Conservation (phyloP, 2,329 filamentous ascomycete species). For the Sporothrix pallida region DNA sequence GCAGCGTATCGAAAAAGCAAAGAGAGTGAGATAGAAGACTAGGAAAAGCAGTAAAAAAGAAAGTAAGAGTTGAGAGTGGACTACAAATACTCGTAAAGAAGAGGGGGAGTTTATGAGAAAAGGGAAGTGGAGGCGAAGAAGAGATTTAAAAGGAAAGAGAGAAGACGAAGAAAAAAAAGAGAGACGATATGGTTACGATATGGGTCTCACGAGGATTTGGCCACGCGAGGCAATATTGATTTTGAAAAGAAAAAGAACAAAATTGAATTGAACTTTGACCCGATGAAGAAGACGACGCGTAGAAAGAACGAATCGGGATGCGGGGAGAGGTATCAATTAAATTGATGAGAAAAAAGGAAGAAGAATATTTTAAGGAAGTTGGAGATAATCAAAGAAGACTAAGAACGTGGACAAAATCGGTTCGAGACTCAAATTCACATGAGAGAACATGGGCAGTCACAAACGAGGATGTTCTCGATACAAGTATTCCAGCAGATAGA, state of each 20-base stretch:
- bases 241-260: background rate
- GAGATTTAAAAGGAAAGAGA: background rate
- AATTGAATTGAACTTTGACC: no score
- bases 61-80: background rate
- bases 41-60: background rate
- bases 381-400: background rate
- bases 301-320: background rate
- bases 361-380: background rate
- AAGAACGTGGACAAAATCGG: background rate
- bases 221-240: conserved; percentile 8
- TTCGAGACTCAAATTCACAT: background rate
- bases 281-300: background rate
- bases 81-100: background rate
- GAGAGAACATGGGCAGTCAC: background rate
- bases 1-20: no score
- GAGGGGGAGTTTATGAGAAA: background rate
- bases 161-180: background rate
- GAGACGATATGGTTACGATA: background rate
- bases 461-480: background rate
- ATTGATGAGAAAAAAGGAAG: background rate
- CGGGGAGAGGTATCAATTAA: background rate
- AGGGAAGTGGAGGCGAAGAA: background rate
- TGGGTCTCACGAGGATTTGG: background rate
- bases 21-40: background rate
- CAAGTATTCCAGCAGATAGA: background rate